Percentiles rank a stretch among this genome's conserved stretches.
These are phyloP conservation scores for Ulvella scutata DNA, from an alignment of 139 green algal species.

Conservation along the genomic window DNA sequence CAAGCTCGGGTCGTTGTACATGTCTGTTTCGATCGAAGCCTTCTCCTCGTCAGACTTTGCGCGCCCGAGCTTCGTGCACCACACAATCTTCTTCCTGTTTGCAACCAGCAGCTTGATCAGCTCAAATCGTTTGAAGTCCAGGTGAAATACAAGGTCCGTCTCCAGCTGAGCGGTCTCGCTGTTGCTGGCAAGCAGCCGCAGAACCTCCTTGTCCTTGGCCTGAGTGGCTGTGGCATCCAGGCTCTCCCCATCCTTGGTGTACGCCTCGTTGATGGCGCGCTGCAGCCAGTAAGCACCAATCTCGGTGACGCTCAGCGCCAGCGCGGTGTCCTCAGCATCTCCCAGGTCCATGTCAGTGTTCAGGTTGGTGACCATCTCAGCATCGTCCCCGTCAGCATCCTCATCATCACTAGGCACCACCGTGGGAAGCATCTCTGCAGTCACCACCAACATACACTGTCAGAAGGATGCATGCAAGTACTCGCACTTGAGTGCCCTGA, in stretches of 20 bases:
- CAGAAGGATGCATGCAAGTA: too few species aligned
- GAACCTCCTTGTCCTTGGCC: slow-evolving; percentile 59
- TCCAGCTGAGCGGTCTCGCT: slow-evolving; percentile 44
- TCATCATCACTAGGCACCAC: slow-evolving; percentile 37
- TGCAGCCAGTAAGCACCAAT: slow-evolving; percentile 99
- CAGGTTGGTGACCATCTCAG: slow-evolving; percentile 9
- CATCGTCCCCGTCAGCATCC: slow-evolving; percentile 12
- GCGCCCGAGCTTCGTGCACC: slow-evolving; percentile 81
- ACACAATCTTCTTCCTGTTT: slow-evolving; percentile 83
- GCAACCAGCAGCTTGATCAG: slow-evolving; percentile 89
- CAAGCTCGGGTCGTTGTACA: slow-evolving; percentile 15
- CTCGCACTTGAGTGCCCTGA: too few species aligned
- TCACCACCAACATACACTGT: too few species aligned
- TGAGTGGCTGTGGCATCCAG: slow-evolving; percentile 56
- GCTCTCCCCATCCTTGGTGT: slow-evolving; percentile 20
- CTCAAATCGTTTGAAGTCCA: slow-evolving; percentile 93
- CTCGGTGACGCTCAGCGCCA: slow-evolving; percentile 31
- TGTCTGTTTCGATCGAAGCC: slow-evolving; percentile 29
- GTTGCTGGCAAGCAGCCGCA: slow-evolving; percentile 1
- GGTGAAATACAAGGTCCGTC: slow-evolving; percentile 70
- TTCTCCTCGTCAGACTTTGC: slow-evolving; percentile 58
- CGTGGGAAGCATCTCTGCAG: slow-evolving; percentile 1
- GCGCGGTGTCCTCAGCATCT: slow-evolving; percentile 15
- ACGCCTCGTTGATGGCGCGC: slow-evolving; percentile 57
- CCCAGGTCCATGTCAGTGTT: slow-evolving; percentile 19